Conservation (phyloP, 805 yeast species). For the Candida tibetensis region DNA sequence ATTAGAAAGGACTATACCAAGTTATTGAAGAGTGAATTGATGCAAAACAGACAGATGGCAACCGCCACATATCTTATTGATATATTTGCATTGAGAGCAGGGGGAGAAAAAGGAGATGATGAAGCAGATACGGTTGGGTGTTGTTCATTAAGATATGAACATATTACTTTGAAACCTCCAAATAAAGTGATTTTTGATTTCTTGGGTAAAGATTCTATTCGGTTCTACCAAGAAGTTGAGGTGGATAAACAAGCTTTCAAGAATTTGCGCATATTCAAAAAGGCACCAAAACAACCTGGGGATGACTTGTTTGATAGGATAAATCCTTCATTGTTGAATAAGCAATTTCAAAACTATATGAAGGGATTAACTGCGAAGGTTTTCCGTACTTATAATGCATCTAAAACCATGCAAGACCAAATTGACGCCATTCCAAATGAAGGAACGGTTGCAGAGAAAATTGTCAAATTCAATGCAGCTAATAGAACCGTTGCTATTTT, state of each 20-base stretch:
- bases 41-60: conserved; percentile 88
- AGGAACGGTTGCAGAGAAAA: conserved; percentile 85
- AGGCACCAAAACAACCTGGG: conserved; percentile 85
- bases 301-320: conserved; percentile 90
- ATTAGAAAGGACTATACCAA: conserved; percentile 74
- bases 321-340: conserved; percentile 78
- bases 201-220: conserved; percentile 91
- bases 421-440: conserved; percentile 78
- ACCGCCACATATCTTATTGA: conserved; percentile 92
- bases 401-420: conserved; percentile 95
- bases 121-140: conserved; percentile 99
- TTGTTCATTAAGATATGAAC: conserved; percentile 90
- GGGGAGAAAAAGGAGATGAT: conserved; percentile 95
- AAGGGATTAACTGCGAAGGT: conserved; percentile 94
- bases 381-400: conserved; percentile 95
- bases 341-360: conserved; percentile 86
- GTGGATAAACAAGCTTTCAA: conserved; percentile 92
- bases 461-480: conserved; percentile 88
- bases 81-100: conserved; percentile 92
- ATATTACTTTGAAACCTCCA: conserved; percentile 82
- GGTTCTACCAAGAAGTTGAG: conserved; percentile 88
- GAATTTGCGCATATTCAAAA: conserved; percentile 81
- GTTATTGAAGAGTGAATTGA: conserved; percentile 67
- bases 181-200: conserved; percentile 85
- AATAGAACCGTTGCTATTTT: conserved; percentile 92